A percentile compares a stretch with the other conserved stretches of the same genome.
phyloP scores from a whole-genome alignment of 78 protist species.

The Isochrysis galbana region DNA sequence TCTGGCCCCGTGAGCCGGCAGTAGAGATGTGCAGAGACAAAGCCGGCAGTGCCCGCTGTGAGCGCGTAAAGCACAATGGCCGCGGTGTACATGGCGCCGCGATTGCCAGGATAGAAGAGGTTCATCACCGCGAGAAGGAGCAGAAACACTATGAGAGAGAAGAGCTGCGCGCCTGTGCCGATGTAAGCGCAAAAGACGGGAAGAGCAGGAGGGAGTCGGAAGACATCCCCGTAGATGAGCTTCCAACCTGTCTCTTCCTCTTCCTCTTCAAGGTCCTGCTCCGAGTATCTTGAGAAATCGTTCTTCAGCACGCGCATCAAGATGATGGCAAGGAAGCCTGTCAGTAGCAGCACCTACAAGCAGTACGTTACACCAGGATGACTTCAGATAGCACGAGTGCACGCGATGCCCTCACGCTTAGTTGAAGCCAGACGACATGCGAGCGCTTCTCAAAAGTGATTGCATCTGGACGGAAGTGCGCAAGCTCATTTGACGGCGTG shows the following conservation, averaged over 20 bases:
- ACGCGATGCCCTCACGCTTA: not conserved
- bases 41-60: slow-evolving; percentile 77
- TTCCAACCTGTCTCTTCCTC: slow-evolving; percentile 98
- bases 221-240: slow-evolving; percentile 94
- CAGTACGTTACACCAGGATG: slow-evolving; percentile 45
- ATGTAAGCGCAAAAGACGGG: slow-evolving; percentile 78
- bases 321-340: slow-evolving; percentile 89
- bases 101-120: slow-evolving; percentile 82
- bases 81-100: slow-evolving; percentile 85
- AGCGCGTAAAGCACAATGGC: slow-evolving; percentile 89
- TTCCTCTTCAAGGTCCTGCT: slow-evolving; percentile 46
- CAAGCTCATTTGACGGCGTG: not conserved
- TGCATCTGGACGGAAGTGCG: not conserved
- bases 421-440: not conserved
- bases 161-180: slow-evolving; percentile 90
- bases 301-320: slow-evolving; percentile 85
- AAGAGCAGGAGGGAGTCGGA: slow-evolving; percentile 88
- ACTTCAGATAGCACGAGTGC: not conserved
- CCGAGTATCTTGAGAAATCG: slow-evolving; percentile 83
- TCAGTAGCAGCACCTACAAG: slow-evolving; percentile 74
- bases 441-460: not conserved
- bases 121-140: slow-evolving; percentile 81
- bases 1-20: slow-evolving; percentile 56
- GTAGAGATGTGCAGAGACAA: slow-evolving; percentile 70
- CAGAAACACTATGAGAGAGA: slow-evolving; percentile 65